Conservation (phyloP, 2,329 filamentous ascomycete species). For the Penicillium palitans region DNA sequence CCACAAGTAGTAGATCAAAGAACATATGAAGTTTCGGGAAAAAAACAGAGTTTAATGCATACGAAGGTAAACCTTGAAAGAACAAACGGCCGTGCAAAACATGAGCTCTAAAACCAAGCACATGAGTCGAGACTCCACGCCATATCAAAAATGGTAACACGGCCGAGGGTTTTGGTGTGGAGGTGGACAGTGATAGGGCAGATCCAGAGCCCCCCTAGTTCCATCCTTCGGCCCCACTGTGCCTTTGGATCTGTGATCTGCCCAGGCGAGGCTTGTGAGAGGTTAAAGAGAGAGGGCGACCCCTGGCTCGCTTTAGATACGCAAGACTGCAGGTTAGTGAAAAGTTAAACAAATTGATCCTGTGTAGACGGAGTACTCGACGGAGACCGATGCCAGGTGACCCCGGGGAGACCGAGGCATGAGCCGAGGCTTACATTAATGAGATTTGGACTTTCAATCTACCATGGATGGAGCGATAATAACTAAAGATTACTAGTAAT, state of each 20-base stretch:
- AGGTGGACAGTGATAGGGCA: slow-evolving; percentile 22
- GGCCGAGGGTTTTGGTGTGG: slow-evolving; percentile 19
- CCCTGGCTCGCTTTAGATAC: background rate
- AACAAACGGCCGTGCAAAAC: background rate
- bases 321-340: background rate
- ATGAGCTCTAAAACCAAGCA: slow-evolving; percentile 6
- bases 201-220: slow-evolving; percentile 24
- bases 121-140: slow-evolving; percentile 4
- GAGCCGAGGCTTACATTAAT: background rate
- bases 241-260: background rate
- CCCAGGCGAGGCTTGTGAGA: background rate
- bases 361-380: background rate
- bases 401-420: background rate
- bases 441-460: background rate
- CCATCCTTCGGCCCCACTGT: slow-evolving; percentile 14
- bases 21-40: background rate
- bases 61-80: background rate
- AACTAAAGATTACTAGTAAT: too few species aligned
- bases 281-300: background rate
- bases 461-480: too few species aligned
- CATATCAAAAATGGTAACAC: slow-evolving; percentile 23
- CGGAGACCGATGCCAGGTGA: background rate
- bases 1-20: background rate
- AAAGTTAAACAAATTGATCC: background rate
- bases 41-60: background rate